phyloP scores from a whole-genome alignment of 2,329 filamentous ascomycete genomes.

The Ilyonectria mors-panacis region DNA sequence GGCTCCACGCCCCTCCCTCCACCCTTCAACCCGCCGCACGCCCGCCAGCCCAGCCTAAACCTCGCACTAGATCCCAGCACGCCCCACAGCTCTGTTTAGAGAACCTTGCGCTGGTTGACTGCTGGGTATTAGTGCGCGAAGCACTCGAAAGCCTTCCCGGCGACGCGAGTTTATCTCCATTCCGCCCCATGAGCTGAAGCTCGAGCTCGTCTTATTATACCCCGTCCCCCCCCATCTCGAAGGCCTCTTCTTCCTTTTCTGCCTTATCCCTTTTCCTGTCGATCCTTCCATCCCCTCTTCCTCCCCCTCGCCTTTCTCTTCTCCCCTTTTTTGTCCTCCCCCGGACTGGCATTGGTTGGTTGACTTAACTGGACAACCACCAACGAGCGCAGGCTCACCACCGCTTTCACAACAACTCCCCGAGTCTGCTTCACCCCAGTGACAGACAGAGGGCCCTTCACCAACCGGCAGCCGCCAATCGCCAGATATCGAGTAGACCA shows the following conservation, averaged over 20 bases:
- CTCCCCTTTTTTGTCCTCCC: conserved; percentile 5
- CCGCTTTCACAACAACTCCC: background rate
- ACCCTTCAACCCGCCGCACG: background rate
- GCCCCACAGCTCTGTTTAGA: conserved; percentile 34
- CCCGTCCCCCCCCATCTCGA: conserved; percentile 22
- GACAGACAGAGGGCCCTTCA: conserved; percentile 1
- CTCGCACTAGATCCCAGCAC: conserved; percentile 13
- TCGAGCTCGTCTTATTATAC: conserved; percentile 32
- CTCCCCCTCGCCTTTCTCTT: conserved; percentile 30
- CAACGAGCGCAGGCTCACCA: conserved; percentile 4
- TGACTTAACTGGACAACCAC: conserved; percentile 4
- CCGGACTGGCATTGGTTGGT: conserved; percentile 1
- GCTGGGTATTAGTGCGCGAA: conserved; percentile 32
- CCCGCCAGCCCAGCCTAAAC: conserved; percentile 24
- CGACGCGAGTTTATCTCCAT: conserved; percentile 45
- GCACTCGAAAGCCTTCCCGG: conserved; percentile 10
- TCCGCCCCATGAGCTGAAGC: conserved; percentile 13
- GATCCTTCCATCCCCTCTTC: conserved; percentile 39
- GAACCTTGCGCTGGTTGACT: conserved; percentile 27
- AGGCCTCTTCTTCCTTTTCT: conserved; percentile 19
- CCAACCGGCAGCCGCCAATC: conserved; percentile 29
- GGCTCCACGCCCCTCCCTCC: conserved; percentile 7
- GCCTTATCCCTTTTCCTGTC: conserved; percentile 26
- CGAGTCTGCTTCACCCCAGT: conserved; percentile 14
- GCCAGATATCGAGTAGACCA: conserved; percentile 31